These are phyloP conservation scores for Colletotrichum higginsianum DNA, from an alignment of 2,329 filamentous ascomycete species.

Conservation along the genomic window DNA sequence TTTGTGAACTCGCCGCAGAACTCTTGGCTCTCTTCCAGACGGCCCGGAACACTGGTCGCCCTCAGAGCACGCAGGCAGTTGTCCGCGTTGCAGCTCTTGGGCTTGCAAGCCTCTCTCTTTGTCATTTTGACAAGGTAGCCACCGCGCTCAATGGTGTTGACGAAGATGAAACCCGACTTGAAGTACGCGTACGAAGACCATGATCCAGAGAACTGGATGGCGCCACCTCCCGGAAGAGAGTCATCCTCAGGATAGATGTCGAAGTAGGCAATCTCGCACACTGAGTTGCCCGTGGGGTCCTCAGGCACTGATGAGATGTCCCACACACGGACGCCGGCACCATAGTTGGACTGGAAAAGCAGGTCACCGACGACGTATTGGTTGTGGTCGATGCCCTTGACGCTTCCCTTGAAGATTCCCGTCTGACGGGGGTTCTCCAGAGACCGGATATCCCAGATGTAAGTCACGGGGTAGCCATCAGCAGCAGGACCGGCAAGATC, in stretches of 20 bases:
- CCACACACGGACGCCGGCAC: constrained; percentile 56
- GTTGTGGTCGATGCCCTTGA: constrained; percentile 61
- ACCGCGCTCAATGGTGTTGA: constrained; percentile 61
- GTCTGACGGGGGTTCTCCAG: constrained; percentile 59
- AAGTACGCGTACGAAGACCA: constrained; percentile 64
- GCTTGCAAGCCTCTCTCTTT: constrained; percentile 44
- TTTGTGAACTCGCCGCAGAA: constrained; percentile 45
- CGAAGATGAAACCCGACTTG: constrained; percentile 56
- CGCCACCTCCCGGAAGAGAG: constrained; percentile 51
- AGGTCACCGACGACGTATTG: constrained; percentile 59
- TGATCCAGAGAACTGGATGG: constrained; percentile 56
- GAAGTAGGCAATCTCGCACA: constrained; percentile 62
- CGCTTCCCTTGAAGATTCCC: constrained; percentile 56
- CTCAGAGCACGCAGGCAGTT: constrained; percentile 46
- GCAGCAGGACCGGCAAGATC: constrained; percentile 55
- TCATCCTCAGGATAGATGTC: constrained; percentile 66
- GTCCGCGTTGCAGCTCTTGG: constrained; percentile 45
- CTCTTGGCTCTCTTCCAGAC: constrained; percentile 44
- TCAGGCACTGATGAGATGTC: constrained; percentile 51
- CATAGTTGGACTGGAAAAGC: constrained; percentile 63
- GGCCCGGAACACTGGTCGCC: constrained; percentile 37
- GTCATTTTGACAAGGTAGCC: constrained; percentile 56
- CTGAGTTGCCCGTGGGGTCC: constrained; percentile 55
- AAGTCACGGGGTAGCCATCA: constrained; percentile 61
- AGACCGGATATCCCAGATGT: constrained; percentile 63